Evolutionary conservation across 345 rosid genomes (phyloP).

Genomic region (Murraya paniculata): DNA sequence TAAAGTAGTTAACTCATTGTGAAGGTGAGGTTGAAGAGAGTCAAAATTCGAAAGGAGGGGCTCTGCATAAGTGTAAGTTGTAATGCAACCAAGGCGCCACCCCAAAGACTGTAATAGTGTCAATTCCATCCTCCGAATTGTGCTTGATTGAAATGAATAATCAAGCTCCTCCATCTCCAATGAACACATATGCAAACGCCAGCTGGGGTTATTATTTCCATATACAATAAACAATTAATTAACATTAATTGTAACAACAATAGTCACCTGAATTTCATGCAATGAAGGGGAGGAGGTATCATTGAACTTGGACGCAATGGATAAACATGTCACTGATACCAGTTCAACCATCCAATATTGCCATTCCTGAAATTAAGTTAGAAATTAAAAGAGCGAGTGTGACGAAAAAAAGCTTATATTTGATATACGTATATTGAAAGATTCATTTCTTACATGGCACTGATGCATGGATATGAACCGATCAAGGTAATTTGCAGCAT

Average conservation of each 20-base stretch:
- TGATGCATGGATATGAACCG: slow-evolving; percentile 46
- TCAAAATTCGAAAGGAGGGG: slow-evolving; percentile 25
- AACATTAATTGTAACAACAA: not conserved
- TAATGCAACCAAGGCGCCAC: slow-evolving; percentile 59
- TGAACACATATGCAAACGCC: not conserved
- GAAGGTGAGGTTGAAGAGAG: slow-evolving; percentile 18
- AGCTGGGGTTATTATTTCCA: not conserved
- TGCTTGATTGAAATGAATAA: slow-evolving; percentile 48
- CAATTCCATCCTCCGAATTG: slow-evolving; percentile 65
- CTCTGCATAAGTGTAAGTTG: slow-evolving; percentile 51
- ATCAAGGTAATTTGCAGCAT: slow-evolving; percentile 58
- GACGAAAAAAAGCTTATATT: not conserved
- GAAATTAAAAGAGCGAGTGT: not conserved
- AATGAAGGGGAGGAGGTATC: slow-evolving; percentile 47
- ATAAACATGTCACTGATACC: slow-evolving; percentile 55
- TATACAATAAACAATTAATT: not conserved
- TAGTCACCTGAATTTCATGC: slow-evolving; percentile 59
- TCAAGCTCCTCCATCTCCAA: slow-evolving; percentile 56
- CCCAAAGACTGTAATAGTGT: slow-evolving; percentile 42
- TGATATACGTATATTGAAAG: no score
- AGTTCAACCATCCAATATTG: slow-evolving; percentile 70
- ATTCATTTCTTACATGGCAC: slow-evolving; percentile 41
- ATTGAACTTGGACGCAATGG: slow-evolving; percentile 60
- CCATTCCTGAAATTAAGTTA: slow-evolving; percentile 45
- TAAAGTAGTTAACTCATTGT: slow-evolving; percentile 27